phyloP scores from a whole-genome alignment of 306 rosid species.

The Elaeagnus macrophylla region DNA sequence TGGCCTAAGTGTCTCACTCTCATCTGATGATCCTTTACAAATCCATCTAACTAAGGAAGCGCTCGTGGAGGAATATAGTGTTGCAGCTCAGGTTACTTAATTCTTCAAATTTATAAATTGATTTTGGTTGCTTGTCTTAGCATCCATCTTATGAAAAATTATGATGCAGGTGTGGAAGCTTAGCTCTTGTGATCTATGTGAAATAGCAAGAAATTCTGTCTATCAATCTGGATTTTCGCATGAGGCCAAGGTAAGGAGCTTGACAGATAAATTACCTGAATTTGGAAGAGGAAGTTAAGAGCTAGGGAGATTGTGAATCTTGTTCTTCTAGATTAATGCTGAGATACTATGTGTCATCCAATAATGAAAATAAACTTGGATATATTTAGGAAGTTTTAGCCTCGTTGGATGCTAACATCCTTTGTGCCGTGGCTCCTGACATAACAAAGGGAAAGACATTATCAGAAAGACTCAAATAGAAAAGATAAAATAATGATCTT shows the following conservation, averaged over 20 bases:
- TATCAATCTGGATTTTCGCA: conserved; percentile 89
- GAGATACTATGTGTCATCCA: no score
- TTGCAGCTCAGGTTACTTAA: conserved; percentile 36
- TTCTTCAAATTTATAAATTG: not conserved
- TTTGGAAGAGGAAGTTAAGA: no score
- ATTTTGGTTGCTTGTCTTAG: not conserved
- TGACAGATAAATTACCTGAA: not conserved
- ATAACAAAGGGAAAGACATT: no score
- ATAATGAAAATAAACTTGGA: no score
- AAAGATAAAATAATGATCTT: no score
- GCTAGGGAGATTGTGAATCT: no score
- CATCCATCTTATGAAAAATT: not conserved
- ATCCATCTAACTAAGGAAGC: conserved; percentile 45
- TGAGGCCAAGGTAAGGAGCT: conserved; percentile 50
- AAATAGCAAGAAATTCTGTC: conserved; percentile 81
- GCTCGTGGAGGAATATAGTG: conserved; percentile 43
- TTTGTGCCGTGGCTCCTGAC: no score
- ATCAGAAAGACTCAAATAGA: no score
- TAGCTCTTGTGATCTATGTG: conserved; percentile 74
- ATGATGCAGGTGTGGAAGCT: conserved; percentile 73
- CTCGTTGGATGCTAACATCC: no score
- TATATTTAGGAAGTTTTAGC: no score
- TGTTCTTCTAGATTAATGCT: no score
- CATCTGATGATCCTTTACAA: conserved; percentile 68
- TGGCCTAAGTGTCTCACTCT: conserved; percentile 76